These are phyloP conservation scores for Linnemannia hyalina DNA, from an alignment of 192 early-diverging fungal species.

Conservation along the genomic window DNA sequence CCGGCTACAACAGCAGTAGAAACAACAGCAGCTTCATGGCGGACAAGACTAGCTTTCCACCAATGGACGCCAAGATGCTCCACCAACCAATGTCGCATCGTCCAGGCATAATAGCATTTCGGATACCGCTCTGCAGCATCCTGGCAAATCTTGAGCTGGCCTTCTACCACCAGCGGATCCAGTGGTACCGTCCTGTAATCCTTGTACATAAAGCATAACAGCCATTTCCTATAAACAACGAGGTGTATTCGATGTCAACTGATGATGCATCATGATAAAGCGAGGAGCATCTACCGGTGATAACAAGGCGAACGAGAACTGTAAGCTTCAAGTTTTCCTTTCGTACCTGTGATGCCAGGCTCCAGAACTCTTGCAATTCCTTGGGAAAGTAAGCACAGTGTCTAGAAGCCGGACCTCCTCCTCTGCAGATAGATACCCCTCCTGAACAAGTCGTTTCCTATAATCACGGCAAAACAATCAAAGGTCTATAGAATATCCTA, in stretches of 20 bases:
- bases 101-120: conserved; percentile 69
- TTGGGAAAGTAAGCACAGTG: conserved; percentile 63
- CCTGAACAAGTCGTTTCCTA: conserved; percentile 61
- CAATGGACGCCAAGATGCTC: conserved; percentile 22
- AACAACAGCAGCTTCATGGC: background rate
- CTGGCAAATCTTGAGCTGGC: conserved; percentile 51
- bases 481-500: background rate
- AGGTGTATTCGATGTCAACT: background rate
- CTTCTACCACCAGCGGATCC: conserved; percentile 16
- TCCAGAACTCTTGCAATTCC: conserved; percentile 62
- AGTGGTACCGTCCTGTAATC: conserved; percentile 18
- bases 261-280: background rate
- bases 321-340: too few relatives aligned
- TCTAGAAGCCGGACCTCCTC: conserved; percentile 60
- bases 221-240: conserved; percentile 38
- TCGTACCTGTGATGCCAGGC: conserved; percentile 65
- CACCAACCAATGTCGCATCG: conserved; percentile 63
- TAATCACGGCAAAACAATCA: background rate
- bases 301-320: background rate
- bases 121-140: conserved; percentile 59
- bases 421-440: conserved; percentile 30
- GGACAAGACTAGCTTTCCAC: conserved; percentile 2
- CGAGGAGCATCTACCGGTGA: too few relatives aligned
- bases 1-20: too few relatives aligned
- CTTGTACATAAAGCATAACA: conserved; percentile 21